Conservation (phyloP, 768 basidiomycete species). For the Termitomyces heimii region DNA sequence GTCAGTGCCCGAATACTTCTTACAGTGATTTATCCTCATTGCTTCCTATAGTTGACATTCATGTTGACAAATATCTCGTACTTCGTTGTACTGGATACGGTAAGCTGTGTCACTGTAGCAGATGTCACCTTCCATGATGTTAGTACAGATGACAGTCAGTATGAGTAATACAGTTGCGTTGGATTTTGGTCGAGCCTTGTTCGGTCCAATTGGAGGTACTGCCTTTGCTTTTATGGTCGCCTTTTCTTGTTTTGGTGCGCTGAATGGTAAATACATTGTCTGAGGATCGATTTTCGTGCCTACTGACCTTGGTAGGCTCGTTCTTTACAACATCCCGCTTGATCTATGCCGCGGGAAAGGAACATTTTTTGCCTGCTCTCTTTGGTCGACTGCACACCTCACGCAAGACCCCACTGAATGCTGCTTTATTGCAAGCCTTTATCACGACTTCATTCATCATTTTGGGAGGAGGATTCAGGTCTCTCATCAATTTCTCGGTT, state of each 20-base stretch:
- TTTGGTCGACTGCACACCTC: conserved; percentile 75
- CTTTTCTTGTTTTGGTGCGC: conserved; percentile 90
- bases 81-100: conserved; percentile 89
- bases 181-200: conserved; percentile 85
- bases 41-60: conserved; percentile 54
- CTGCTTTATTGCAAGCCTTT: conserved; percentile 69
- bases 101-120: conserved; percentile 16
- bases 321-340: conserved; percentile 78
- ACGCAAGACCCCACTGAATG: conserved; percentile 84
- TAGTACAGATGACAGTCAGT: conserved; percentile 50
- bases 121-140: background rate
- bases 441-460: conserved; percentile 77
- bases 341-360: conserved; percentile 84
- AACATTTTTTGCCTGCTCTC: conserved; percentile 78
- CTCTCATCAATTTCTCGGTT: conserved; percentile 85
- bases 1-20: conserved; percentile 32
- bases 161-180: conserved; percentile 82
- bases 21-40: background rate
- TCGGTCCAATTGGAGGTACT: conserved; percentile 82
- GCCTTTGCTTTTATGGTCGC: conserved; percentile 90
- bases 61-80: conserved; percentile 83
- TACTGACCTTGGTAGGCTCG: conserved; percentile 36
- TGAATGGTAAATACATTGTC: conserved; percentile 59
- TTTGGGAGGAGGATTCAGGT: conserved; percentile 85
- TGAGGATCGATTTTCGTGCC: background rate